Percentiles rank a stretch among this genome's conserved stretches.
Evolutionary conservation across 2,329 filamentous ascomycete species (phyloP).

Genomic region (Colletotrichum salicis): DNA sequence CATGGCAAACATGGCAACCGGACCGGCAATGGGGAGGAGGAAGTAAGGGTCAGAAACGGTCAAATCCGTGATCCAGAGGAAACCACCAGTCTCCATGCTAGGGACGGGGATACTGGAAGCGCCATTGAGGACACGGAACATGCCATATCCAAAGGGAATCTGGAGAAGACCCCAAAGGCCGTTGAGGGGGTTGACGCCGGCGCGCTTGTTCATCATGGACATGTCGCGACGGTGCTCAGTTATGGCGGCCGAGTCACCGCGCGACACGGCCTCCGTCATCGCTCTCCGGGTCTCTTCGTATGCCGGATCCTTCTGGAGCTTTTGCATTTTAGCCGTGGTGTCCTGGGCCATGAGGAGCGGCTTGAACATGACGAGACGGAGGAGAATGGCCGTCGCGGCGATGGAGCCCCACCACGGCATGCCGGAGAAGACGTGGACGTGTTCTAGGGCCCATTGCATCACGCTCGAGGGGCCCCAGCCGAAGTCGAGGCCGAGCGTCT

Average conservation of each 20-base stretch:
- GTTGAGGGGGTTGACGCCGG: constrained; percentile 46
- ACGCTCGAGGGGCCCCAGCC: constrained; percentile 81
- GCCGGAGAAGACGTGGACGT: constrained; percentile 79
- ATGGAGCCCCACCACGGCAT: constrained; percentile 88
- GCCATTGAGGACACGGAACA: constrained; percentile 79
- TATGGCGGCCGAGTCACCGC: constrained; percentile 65
- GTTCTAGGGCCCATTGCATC: constrained; percentile 82
- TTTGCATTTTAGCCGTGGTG: constrained; percentile 69
- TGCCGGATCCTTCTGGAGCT: constrained; percentile 64
- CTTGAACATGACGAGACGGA: constrained; percentile 74
- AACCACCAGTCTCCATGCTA: constrained; percentile 74
- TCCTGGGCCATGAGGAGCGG: constrained; percentile 72
- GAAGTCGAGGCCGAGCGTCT: constrained; percentile 85
- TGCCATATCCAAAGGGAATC: constrained; percentile 79
- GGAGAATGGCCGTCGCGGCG: constrained; percentile 68
- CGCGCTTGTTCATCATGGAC: constrained; percentile 50
- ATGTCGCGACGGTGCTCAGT: constrained; percentile 50
- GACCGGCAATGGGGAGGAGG: constrained; percentile 74
- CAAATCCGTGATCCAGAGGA: constrained; percentile 83
- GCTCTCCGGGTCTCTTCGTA: constrained; percentile 54
- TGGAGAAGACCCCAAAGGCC: constrained; percentile 54
- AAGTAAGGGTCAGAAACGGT: constrained; percentile 81
- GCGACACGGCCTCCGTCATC: constrained; percentile 60
- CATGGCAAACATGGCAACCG: constrained; percentile 65
- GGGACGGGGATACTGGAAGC: constrained; percentile 86